Conservation (phyloP, 2,329 filamentous ascomycete species). For the Trichoderma semiorbis region DNA sequence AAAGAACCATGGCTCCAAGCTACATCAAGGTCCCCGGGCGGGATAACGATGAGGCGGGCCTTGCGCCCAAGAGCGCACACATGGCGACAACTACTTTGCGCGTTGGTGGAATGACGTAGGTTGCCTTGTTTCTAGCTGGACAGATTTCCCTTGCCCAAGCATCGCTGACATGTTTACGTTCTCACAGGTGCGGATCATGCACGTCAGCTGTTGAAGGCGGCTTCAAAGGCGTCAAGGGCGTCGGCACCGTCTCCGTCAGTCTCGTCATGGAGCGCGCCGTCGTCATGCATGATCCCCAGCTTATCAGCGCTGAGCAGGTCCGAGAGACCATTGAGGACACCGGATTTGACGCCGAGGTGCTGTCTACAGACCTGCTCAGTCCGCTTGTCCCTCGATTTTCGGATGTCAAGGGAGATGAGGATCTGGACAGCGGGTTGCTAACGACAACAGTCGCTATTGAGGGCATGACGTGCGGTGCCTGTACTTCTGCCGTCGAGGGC, state of each 20-base stretch:
- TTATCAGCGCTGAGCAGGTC: conserved; percentile 70
- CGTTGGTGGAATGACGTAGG: conserved; percentile 81
- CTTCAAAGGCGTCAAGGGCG: conserved; percentile 77
- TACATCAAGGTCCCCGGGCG: conserved; percentile 46
- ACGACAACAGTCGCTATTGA: conserved; percentile 75
- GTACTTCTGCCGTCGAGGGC: conserved; percentile 79
- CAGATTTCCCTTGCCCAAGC: neutral
- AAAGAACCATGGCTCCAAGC: conserved; percentile 46
- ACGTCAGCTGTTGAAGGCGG: conserved; percentile 93
- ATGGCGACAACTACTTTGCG: conserved; percentile 89
- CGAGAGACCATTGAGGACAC: conserved; percentile 86
- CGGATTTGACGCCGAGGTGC: conserved; percentile 85
- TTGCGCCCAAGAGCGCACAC: conserved; percentile 45
- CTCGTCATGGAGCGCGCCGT: conserved; percentile 96
- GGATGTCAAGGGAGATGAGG: conserved; percentile 35
- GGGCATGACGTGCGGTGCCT: conserved; percentile 90
- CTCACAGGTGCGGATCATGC: conserved; percentile 80
- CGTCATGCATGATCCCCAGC: conserved; percentile 77
- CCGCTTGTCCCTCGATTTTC: conserved; percentile 42
- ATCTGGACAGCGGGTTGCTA: conserved; percentile 42
- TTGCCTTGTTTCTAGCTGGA: conserved; percentile 23
- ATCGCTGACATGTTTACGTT: conserved; percentile 35
- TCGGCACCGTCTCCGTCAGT: conserved; percentile 85
- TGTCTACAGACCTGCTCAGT: conserved; percentile 72
- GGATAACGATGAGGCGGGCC: conserved; percentile 31